These are phyloP conservation scores for Spatholobus suberectus DNA, from an alignment of 306 rosid genomes.

Conservation along the genomic window DNA sequence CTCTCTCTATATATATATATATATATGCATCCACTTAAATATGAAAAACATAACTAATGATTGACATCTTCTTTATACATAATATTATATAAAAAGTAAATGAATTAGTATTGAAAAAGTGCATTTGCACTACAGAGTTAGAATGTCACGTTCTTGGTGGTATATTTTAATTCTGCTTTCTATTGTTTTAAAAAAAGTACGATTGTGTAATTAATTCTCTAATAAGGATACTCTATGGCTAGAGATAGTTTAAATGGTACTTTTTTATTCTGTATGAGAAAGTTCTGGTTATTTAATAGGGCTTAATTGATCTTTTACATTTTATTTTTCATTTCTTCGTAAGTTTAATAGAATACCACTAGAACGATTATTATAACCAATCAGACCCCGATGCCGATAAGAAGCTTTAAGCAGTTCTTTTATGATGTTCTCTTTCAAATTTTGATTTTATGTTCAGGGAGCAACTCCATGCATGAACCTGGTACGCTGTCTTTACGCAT, in stretches of 20 bases:
- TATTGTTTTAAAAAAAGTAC: background rate
- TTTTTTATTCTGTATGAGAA: background rate
- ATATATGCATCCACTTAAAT: constrained; percentile 13
- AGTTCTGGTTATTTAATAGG: background rate
- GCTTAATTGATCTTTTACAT: background rate
- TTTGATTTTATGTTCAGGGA: constrained; percentile 17
- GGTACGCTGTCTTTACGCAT: constrained; percentile 38
- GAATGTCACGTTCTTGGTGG: constrained; percentile 46
- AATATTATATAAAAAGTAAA: constrained; percentile 6
- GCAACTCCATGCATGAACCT: constrained; percentile 56
- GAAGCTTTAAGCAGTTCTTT: constrained; percentile 5
- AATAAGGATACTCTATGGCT: background rate
- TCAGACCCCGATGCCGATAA: background rate
- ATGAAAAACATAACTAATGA: constrained; percentile 36
- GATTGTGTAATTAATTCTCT: constrained; percentile 9
- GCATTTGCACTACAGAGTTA: constrained; percentile 38
- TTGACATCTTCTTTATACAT: constrained; percentile 28
- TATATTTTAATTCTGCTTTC: constrained; percentile 21
- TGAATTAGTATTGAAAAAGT: constrained; percentile 18
- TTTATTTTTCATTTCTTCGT: background rate
- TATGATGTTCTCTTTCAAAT: background rate
- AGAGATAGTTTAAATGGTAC: background rate
- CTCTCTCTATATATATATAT: too few species aligned
- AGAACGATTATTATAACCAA: background rate
- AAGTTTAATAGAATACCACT: background rate